These are phyloP conservation scores for Chlorella sp. DNA, from an alignment of 139 green algal species.

Conservation along the genomic window DNA sequence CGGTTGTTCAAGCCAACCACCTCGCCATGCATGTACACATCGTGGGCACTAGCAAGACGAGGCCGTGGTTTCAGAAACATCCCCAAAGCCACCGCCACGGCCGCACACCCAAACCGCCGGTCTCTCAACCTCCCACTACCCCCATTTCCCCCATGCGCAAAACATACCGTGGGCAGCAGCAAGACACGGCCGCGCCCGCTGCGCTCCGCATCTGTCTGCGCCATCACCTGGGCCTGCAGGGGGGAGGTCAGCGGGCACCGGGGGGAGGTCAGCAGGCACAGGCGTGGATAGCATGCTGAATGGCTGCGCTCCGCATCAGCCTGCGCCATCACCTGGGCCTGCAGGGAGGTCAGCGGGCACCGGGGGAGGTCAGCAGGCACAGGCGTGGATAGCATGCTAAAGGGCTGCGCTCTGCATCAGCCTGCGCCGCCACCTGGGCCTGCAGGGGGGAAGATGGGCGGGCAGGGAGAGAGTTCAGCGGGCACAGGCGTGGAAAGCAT, in stretches of 20 bases:
- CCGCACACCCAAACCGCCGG: too few species aligned
- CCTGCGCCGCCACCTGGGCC: not conserved
- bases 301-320: not conserved
- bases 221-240: slow-evolving; percentile 30
- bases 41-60: slow-evolving; percentile 76
- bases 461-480: too few species aligned
- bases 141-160: too few species aligned
- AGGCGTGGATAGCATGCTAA: too few species aligned
- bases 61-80: too few species aligned
- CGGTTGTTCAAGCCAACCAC: not conserved
- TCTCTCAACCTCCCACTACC: too few species aligned
- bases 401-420: not conserved
- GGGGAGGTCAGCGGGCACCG: not conserved
- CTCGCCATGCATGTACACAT: not conserved
- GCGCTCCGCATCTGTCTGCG: slow-evolving; percentile 37
- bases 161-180: slow-evolving; percentile 78
- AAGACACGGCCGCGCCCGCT: slow-evolving; percentile 57
- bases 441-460: too few species aligned
- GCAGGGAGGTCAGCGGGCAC: too few species aligned
- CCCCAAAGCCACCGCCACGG: too few species aligned
- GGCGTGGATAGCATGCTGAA: too few species aligned
- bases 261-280: not conserved
- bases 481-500: too few species aligned
- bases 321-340: not conserved
- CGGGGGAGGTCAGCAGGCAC: too few species aligned